Percentiles rank a stretch among this genome's conserved stretches.
Conservation (phyloP, 2,329 filamentous ascomycete genomes). For the Paramyrothecium sp. region DNA sequence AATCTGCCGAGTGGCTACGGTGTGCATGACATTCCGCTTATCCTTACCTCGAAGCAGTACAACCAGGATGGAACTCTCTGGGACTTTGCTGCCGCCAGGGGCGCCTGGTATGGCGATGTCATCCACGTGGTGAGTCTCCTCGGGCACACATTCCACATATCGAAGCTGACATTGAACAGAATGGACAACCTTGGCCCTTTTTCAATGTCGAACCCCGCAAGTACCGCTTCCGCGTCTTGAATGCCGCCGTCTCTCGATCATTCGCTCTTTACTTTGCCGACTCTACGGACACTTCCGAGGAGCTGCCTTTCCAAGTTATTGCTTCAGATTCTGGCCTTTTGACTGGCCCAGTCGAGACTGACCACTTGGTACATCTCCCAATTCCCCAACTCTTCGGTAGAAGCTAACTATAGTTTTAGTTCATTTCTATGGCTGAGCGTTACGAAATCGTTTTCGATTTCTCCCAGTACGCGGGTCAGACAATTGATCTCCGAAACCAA, state of each 20-base stretch:
- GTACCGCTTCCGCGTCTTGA: constrained; percentile 55
- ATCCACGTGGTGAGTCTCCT: constrained; percentile 42
- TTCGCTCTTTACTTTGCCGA: constrained; percentile 46
- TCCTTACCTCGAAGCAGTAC: constrained; percentile 50
- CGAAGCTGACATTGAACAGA: constrained; percentile 17
- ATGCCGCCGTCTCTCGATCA: constrained; percentile 46
- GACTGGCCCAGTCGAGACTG: constrained; percentile 37
- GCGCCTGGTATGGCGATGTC: constrained; percentile 53
- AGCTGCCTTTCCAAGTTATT: constrained; percentile 50
- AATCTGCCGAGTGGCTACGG: constrained; percentile 47
- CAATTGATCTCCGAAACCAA: constrained; percentile 38
- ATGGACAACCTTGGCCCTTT: constrained; percentile 58
- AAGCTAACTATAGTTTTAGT: constrained; percentile 9
- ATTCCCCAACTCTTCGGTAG: neutral
- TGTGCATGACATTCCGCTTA: constrained; percentile 51
- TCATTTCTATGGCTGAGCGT: constrained; percentile 53
- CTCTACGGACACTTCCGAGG: constrained; percentile 21
- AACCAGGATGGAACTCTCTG: constrained; percentile 46
- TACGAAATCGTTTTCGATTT: constrained; percentile 62
- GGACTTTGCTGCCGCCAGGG: constrained; percentile 39
- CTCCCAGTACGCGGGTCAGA: constrained; percentile 42
- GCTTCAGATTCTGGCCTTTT: constrained; percentile 54
- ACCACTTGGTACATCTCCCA: constrained; percentile 24
- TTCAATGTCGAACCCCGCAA: constrained; percentile 57
- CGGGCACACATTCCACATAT: neutral